Base-by-base conservation (phyloP, 108 stramenopile genomes). In the Hondaea fermentalgiana region DNA sequence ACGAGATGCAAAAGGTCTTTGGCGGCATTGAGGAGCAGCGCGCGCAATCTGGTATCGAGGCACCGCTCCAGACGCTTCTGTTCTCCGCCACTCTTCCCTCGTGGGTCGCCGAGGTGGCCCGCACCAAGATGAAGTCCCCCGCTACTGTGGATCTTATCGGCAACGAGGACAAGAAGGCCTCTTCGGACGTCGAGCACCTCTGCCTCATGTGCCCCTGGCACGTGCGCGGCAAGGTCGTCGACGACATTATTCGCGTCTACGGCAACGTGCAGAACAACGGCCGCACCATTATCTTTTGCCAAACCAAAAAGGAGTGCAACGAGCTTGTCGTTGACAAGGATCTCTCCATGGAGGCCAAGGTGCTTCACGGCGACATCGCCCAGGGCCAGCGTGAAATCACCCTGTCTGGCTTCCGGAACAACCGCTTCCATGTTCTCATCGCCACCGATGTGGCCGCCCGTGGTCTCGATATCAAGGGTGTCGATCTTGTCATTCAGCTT, bases 361-460 rank as follows among this genome's bases (percentile, higher is more conserved):
- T 97, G 5, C 94, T 99, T 58, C 99, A 99, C 91, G 99, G 99
- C n/a, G 99, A 99, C 93, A 97, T 99, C 88, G 95, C 96, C 49
- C 99, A 99, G 93, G 95, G 96, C 89, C 98, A 98, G 91, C 97
- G 99, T 91, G 99, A 99, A 89, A 93, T 96, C 28, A 99, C 98
- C 44, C 94, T 99, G 57, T 91, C 95, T 59, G 97, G 96, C 21
- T 99, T 99, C 94, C 94, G 97, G 44, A 93, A 96, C 5, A 97
- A 98, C 49, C 92, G 95, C 1, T 97, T 99, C 92, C 95, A 97
- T 89, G 98, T 99, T 16, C 93, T 99, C 83, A 98, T 99, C 19
- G 99, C 99, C 1, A 99, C 99, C 0, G 99, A 99, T 92, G 99
- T 99, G 21, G 99, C 99, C 43, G 99, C 99, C 25, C 94, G 99